These are phyloP conservation scores for Jaminaea rosea DNA, from an alignment of 1,284 basidiomycete species.

Conservation along the genomic window DNA sequence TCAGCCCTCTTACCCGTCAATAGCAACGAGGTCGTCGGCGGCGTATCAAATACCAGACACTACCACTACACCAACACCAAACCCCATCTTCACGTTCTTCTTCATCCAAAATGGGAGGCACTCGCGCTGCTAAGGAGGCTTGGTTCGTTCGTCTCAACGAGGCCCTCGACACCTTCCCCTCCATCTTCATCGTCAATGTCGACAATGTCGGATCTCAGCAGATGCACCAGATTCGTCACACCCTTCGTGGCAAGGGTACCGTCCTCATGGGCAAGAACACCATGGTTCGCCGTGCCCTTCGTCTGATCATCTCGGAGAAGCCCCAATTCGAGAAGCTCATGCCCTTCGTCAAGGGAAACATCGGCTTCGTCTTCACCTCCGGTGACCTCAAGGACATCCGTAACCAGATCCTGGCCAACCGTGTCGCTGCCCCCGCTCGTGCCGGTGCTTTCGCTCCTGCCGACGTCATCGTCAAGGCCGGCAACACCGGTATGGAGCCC, in stretches of 20 bases:
- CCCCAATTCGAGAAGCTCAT: conserved; percentile 94
- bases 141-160: conserved; percentile 95
- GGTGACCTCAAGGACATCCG: conserved; percentile 90
- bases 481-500: conserved; percentile 99
- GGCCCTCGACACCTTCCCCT: conserved; percentile 79
- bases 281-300: conserved; percentile 97
- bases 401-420: conserved; percentile 85
- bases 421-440: conserved; percentile 95
- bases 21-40: too few relatives aligned
- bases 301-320: conserved; percentile 75
- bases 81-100: background rate
- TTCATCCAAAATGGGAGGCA: conserved; percentile 68
- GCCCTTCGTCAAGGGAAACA: conserved; percentile 91
- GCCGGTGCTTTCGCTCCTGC: conserved; percentile 89
- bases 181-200: conserved; percentile 98
- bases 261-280: conserved; percentile 99
- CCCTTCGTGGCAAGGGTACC: conserved; percentile 86
- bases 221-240: conserved; percentile 93
- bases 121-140: conserved; percentile 77
- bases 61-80: too few relatives aligned
- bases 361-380: conserved; percentile 96
- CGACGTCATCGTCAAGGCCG: conserved; percentile 83
- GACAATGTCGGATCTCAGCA: conserved; percentile 99
- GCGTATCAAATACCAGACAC: too few relatives aligned
- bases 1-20: too few relatives aligned